These are phyloP conservation scores for Leccinum subtestaceum DNA, from an alignment of 768 basidiomycete genomes.

Conservation along the genomic window DNA sequence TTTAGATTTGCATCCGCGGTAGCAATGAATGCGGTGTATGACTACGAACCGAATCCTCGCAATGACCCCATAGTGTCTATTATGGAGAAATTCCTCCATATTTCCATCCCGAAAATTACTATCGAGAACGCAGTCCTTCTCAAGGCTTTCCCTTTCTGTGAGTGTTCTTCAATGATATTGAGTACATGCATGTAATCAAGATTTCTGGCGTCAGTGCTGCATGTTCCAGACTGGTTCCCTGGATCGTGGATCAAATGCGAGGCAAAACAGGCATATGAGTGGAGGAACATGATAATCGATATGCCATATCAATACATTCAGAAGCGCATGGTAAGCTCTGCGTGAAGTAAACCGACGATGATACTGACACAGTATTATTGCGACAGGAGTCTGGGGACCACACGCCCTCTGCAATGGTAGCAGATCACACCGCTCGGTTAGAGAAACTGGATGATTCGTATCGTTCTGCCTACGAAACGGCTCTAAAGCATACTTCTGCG, in stretches of 20 bases:
- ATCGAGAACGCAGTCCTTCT: background rate
- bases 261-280: background rate
- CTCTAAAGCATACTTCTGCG: constrained; percentile 4
- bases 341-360: too few relatives aligned
- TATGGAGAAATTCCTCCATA: background rate
- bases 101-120: background rate
- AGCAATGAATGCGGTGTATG: constrained; percentile 13
- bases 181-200: background rate
- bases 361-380: too few relatives aligned
- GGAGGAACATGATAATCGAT: background rate
- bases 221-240: constrained; percentile 12
- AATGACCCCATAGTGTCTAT: background rate
- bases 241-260: constrained; percentile 6
- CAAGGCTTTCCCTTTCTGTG: background rate
- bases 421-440: constrained; percentile 9
- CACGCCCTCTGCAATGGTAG: background rate
- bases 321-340: too few relatives aligned
- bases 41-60: background rate
- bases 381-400: too few relatives aligned
- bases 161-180: background rate
- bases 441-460: constrained; percentile 1
- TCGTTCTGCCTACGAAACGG: background rate
- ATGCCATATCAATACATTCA: constrained; percentile 1
- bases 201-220: constrained; percentile 1
- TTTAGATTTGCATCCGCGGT: constrained; percentile 33